Base-by-base conservation (phyloP, 345 rosid species). In the Acer campestre region DNA sequence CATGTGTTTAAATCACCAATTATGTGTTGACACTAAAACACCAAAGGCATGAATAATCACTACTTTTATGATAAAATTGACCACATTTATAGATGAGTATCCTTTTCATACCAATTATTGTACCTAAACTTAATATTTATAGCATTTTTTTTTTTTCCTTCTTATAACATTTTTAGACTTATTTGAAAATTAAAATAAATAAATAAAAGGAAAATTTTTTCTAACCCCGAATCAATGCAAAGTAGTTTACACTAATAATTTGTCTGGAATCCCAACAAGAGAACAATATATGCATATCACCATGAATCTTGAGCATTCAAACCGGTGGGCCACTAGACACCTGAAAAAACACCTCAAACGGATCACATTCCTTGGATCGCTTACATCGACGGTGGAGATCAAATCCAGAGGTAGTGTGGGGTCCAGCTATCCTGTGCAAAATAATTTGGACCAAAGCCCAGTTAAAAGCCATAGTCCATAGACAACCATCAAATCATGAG, bases 401-500 rank as follows among this genome's bases (percentile, higher is more conserved):
- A 22, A 74, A 44, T 9, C 7, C 1, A 7, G 6, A 0, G 1
- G 2, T 35, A 6, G 38, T 35, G 22, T 63, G 83, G 85, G 70
- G 62, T 9, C 81, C 81, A 18, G 31, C 7, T 68, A 20, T 79
- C 61, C 42, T 76, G 70, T 70, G 84, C 78, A 9, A 68, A 70
- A 84, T 71, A 59, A 82, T 74, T 68, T 71, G 88, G 70, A 68
- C 74, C 76, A 10, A 67, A 67, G 77, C 80, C 82, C 82, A 75
- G 74, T 70, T 76, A 72, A 23, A 23, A 23, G 82, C 58, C 38
- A 35, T 35, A 35, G 38, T 71, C 4, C 35, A 11, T 58, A 70
- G 85, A 76, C 84, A 83, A 83, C 83, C 86, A 84, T 87, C 87
- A 82, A 83, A 88, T 90, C 89, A 86, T 75, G 85, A 78, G 78